phyloP scores from a whole-genome alignment of 2,329 filamentous ascomycete genomes.

The Diaporthe sp. region DNA sequence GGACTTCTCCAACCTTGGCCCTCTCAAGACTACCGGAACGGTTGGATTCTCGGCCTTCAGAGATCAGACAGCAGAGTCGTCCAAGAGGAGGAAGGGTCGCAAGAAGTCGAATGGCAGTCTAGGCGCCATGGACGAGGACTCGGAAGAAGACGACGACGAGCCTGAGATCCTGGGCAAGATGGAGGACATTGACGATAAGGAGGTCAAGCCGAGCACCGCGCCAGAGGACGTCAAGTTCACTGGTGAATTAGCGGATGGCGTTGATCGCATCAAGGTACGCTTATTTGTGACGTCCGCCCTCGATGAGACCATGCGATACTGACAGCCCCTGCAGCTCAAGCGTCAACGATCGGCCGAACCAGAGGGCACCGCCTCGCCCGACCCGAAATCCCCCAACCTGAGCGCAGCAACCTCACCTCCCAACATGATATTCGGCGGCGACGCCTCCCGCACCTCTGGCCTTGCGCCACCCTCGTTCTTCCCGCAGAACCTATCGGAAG shows the following conservation, averaged over 20 bases:
- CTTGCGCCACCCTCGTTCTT: slow-evolving; percentile 54
- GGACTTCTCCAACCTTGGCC: slow-evolving; percentile 87
- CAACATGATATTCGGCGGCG: slow-evolving; percentile 47
- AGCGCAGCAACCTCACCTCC: slow-evolving; percentile 59
- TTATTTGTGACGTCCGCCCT: too few relatives aligned
- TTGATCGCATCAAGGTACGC: slow-evolving; percentile 84
- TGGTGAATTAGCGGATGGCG: slow-evolving; percentile 83
- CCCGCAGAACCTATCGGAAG: slow-evolving; percentile 60
- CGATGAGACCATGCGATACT: slow-evolving; percentile 39
- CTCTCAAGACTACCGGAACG: slow-evolving; percentile 87
- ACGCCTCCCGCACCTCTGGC: slow-evolving; percentile 39
- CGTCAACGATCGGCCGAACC: slow-evolving; percentile 83
- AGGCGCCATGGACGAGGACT: slow-evolving; percentile 77
- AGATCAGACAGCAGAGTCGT: slow-evolving; percentile 72
- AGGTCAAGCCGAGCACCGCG: slow-evolving; percentile 68
- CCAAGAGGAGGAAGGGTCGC: slow-evolving; percentile 70
- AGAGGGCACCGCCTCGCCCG: slow-evolving; percentile 60
- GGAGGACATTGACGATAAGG: slow-evolving; percentile 74
- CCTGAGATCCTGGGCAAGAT: slow-evolving; percentile 74
- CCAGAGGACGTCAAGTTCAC: slow-evolving; percentile 81
- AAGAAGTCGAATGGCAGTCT: slow-evolving; percentile 72
- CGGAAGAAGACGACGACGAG: slow-evolving; percentile 78
- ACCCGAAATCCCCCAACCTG: slow-evolving; percentile 61
- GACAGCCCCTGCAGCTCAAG: slow-evolving; percentile 74
- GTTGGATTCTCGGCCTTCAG: slow-evolving; percentile 93